These are phyloP conservation scores for Rosa persica DNA, from an alignment of 306 rosid species.

Conservation along the genomic window DNA sequence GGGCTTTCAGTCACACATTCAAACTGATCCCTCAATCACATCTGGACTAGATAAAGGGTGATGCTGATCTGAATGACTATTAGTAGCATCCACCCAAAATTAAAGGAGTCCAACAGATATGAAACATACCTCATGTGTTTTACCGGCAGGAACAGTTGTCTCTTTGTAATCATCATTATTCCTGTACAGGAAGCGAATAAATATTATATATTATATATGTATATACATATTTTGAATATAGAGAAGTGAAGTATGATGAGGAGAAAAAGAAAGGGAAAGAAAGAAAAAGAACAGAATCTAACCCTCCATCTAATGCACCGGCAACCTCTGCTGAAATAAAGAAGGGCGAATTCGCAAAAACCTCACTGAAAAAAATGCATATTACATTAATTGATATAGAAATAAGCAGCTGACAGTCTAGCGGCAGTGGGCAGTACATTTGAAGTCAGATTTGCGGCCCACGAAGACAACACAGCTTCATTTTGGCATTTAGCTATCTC, in stretches of 20 bases:
- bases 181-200: slow-evolving; percentile 36
- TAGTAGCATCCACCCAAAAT: background rate
- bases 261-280: background rate
- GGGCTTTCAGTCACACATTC: background rate
- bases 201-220: background rate
- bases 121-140: slow-evolving; percentile 70
- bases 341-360: slow-evolving; percentile 89
- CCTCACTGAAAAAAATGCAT: slow-evolving; percentile 59
- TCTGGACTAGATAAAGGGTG: background rate
- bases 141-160: slow-evolving; percentile 76
- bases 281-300: slow-evolving; percentile 6
- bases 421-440: background rate
- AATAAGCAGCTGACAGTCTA: slow-evolving; percentile 16
- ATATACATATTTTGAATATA: background rate
- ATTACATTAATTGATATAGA: slow-evolving; percentile 23
- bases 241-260: background rate
- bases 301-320: slow-evolving; percentile 68
- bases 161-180: slow-evolving; percentile 78
- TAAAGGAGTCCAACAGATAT: slow-evolving; percentile 12
- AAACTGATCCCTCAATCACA: background rate
- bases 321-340: slow-evolving; percentile 91
- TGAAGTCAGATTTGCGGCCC: background rate
- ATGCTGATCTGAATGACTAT: background rate
- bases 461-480: background rate
- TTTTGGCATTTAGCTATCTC: background rate